Percentiles rank a stretch among this genome's conserved stretches.
Evolutionary conservation across 257 asterid species (phyloP).

Genomic region (Scutellaria minor): DNA sequence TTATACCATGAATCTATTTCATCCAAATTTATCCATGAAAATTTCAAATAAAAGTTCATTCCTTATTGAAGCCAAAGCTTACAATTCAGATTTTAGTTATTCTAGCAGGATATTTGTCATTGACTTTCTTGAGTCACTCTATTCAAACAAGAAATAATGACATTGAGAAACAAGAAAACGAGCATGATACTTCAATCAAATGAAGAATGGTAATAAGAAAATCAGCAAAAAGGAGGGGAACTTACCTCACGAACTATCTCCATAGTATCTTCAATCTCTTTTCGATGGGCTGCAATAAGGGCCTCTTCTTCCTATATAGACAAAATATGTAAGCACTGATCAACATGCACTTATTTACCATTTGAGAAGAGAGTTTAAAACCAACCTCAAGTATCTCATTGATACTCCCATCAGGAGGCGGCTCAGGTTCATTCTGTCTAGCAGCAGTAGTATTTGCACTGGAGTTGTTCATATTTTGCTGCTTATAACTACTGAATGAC

Average conservation of each 20-base stretch:
- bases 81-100: background rate
- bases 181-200: constrained; percentile 14
- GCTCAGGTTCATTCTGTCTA: constrained; percentile 55
- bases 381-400: constrained; percentile 91
- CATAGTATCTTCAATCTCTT: constrained; percentile 96
- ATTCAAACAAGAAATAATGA: background rate
- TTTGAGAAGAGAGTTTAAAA: constrained; percentile 9
- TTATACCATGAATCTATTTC: no score
- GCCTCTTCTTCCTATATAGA: constrained; percentile 87
- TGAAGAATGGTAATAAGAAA: constrained; percentile 5
- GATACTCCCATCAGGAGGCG: constrained; percentile 70
- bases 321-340: constrained; percentile 30
- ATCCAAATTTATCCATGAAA: no score
- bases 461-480: constrained; percentile 47
- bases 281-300: constrained; percentile 87
- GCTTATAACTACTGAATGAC: constrained; percentile 54
- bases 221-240: background rate
- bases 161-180: background rate
- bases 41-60: no score
- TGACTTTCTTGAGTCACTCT: background rate
- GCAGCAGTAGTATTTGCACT: constrained; percentile 46
- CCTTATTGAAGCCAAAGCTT: background rate
- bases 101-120: background rate
- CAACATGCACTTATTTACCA: constrained; percentile 8
- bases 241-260: constrained; percentile 91